Conservation (phyloP, 768 basidiomycete genomes). For the Suillus lakei region DNA sequence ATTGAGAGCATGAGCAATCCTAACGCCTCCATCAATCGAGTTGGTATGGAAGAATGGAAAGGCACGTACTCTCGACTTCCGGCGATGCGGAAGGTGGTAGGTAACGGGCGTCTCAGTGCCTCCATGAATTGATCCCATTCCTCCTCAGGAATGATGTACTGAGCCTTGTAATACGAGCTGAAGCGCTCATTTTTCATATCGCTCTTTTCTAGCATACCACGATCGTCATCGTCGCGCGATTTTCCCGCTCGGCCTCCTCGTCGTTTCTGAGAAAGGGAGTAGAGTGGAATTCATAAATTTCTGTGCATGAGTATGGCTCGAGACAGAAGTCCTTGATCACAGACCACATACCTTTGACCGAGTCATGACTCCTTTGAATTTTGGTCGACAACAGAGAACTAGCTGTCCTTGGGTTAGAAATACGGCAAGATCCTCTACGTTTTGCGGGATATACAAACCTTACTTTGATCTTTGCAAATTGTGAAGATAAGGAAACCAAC, state of each 20-base stretch:
- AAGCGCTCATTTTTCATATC: slow-evolving; percentile 78
- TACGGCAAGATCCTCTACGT: background rate
- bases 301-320: background rate
- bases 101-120: slow-evolving; percentile 70
- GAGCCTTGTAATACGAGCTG: slow-evolving; percentile 71
- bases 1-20: slow-evolving; percentile 77
- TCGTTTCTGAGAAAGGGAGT: slow-evolving; percentile 16
- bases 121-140: slow-evolving; percentile 83
- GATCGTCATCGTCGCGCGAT: slow-evolving; percentile 43
- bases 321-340: background rate
- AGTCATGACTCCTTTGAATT: slow-evolving; percentile 4
- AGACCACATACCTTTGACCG: slow-evolving; percentile 13
- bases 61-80: slow-evolving; percentile 79
- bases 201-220: slow-evolving; percentile 56
- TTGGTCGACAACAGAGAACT: background rate
- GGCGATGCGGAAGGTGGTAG: slow-evolving; percentile 93
- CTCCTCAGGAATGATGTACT: slow-evolving; percentile 72
- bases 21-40: slow-evolving; percentile 30
- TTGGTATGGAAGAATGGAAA: background rate
- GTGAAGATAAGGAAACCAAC: slow-evolving; percentile 4
- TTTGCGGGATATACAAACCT: too few species aligned
- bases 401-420: background rate
- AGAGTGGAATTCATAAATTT: background rate
- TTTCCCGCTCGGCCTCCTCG: slow-evolving; percentile 23
- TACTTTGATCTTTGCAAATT: background rate